Evolutionary conservation across 2,329 filamentous ascomycete genomes (phyloP).

Genomic region (Ceratocystis colombiana): DNA sequence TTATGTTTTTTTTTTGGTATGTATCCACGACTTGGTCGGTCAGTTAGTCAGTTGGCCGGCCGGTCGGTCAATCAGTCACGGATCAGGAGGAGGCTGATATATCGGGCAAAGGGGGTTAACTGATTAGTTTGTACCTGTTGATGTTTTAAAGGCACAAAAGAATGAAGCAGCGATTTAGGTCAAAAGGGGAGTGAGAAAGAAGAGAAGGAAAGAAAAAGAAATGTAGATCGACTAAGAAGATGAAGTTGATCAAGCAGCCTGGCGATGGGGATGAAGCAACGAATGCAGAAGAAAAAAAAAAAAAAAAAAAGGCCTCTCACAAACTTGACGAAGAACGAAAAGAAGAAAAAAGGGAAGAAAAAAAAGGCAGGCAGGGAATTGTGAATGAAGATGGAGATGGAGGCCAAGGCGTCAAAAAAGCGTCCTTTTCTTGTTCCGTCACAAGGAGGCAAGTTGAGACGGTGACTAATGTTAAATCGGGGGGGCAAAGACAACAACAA

Average conservation of each 20-base stretch:
- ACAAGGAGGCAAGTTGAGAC: constrained; percentile 18
- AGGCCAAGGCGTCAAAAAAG: constrained; percentile 11
- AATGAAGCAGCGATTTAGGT: constrained; percentile 12
- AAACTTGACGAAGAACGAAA: constrained; percentile 1
- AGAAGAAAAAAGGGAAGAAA: background rate
- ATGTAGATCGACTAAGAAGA: constrained; percentile 11
- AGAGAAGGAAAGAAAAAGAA: constrained; percentile 10
- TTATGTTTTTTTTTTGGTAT: background rate
- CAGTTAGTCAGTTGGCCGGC: background rate
- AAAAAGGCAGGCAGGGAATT: constrained; percentile 1
- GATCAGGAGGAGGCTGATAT: background rate
- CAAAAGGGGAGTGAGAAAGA: background rate
- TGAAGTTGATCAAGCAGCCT: constrained; percentile 13
- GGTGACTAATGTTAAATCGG: constrained; percentile 12
- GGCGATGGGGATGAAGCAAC: constrained; percentile 6
- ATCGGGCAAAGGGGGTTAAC: background rate
- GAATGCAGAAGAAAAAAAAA: background rate
- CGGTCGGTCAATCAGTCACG: background rate
- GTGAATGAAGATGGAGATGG: constrained; percentile 10
- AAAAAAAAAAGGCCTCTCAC: background rate
- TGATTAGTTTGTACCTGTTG: constrained; percentile 7
- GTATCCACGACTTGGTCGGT: background rate
- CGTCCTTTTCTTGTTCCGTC: constrained; percentile 6
- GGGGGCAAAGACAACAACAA: constrained; percentile 2
- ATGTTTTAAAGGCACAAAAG: constrained; percentile 14